Evolutionary conservation across 495 filamentous ascomycete genomes (phyloP).

Genomic region (Penicillium paradoxum): DNA sequence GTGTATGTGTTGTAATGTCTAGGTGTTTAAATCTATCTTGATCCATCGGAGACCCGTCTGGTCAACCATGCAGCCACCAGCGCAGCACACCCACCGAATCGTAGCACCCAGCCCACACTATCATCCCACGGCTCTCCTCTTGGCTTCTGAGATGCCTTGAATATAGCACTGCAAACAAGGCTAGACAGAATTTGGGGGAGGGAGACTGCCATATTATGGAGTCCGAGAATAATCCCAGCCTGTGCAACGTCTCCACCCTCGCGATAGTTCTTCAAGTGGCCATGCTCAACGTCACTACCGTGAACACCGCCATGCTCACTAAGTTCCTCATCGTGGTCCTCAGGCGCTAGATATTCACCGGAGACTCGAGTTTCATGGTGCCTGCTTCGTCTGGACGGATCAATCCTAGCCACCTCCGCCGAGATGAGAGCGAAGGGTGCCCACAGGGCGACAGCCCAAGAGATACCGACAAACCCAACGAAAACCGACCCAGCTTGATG

Average conservation of each 20-base stretch:
- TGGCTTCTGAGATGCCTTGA: conserved; percentile 75
- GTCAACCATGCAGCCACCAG: conserved; percentile 69
- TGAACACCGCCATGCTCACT: neutral
- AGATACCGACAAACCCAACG: conserved; percentile 74
- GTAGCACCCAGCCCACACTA: conserved; percentile 78
- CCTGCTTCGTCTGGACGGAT: conserved; percentile 58
- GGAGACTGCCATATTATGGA: conserved; percentile 88
- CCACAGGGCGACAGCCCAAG: conserved; percentile 87
- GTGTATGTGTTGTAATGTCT: neutral
- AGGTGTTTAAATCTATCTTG: conserved; percentile 1
- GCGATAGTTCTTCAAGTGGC: conserved; percentile 8
- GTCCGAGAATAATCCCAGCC: conserved; percentile 81
- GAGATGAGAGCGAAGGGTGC: conserved; percentile 89
- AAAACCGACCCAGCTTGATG: conserved; percentile 63
- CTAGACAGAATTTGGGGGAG: conserved; percentile 86
- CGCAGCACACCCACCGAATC: conserved; percentile 73
- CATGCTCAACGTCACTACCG: conserved; percentile 27
- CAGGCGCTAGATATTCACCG: conserved; percentile 6
- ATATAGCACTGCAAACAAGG: conserved; percentile 72
- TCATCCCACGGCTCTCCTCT: conserved; percentile 76
- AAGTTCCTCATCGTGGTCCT: neutral
- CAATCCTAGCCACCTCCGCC: conserved; percentile 75
- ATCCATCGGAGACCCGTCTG: conserved; percentile 38
- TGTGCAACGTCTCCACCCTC: conserved; percentile 46
- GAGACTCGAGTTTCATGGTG: conserved; percentile 23